Base-by-base conservation (phyloP, 1,284 basidiomycete species). In the Cutaneotrichosporon sp. region DNA sequence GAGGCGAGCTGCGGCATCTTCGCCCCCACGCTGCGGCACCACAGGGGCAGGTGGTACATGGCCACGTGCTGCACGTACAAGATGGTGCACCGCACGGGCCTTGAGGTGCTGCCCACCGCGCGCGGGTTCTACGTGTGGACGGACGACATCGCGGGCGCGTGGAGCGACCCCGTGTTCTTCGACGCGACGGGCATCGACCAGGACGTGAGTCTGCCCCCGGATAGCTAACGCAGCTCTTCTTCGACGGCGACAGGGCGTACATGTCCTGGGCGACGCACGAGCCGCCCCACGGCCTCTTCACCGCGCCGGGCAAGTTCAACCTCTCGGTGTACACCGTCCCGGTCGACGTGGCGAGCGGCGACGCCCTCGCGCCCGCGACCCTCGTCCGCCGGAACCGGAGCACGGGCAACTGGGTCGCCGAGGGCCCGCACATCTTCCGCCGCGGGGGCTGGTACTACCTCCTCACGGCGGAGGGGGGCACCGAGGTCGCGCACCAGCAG, bases 391-490 rank as follows among this genome's bases (percentile, higher is more conserved):
- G n/a, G n/a, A n/a, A n/a, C n/a, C n/a, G n/a, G n/a, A n/a, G n/a
- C n/a, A n/a, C n/a, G n/a, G n/a, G n/a, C n/a, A n/a, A n/a, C n/a
- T n/a, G 64, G 7, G 62, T 69, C 24, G 68, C 72, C 43, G 72
- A 74, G 52, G 72, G 72, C 6, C 59, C 63, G 4, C 72, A 74
- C 47, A 66, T 74, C 34, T 66, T 66, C 59, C 63, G 66, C 25
- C 63, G 62, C 25, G 66, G 69, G 33, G 69, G 56, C 0, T 67
- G 38, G 9, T 69, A 71, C 53, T 73, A 74, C 66, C 66, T 75
- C 24, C 51, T 67, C 53, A 67, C 65, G 1, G 73, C 73, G 4
- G 73, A 75, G 38, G 73, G 72, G 0, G 73, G 73, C 0, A 75
- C 72, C n/a, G 67, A 71, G 53, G 56, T 43, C 2, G 45, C 57